Evolutionary conservation across 23 red algal genomes (phyloP).

Genomic region (Pyropia haitanensis): DNA sequence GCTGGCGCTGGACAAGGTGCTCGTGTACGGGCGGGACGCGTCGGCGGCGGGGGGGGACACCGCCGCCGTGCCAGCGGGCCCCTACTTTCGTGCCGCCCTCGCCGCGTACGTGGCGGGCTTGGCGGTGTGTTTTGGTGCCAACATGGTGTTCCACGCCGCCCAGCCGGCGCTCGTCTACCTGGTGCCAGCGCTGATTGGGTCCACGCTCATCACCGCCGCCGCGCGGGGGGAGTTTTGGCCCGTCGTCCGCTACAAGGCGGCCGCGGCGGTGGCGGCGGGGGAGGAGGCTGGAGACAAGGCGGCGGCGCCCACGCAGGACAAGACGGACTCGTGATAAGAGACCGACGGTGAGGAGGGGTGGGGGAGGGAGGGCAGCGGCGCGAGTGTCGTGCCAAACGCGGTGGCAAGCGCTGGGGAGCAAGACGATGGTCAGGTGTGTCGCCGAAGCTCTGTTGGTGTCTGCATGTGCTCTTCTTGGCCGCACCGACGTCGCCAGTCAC

Average conservation of each 20-base stretch:
- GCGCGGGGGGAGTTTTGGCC: conserved; percentile 16
- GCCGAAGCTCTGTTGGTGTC: too few relatives aligned
- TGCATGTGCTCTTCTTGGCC: too few relatives aligned
- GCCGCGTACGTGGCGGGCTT: conserved; percentile 27
- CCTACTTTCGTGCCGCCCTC: conserved; percentile 28
- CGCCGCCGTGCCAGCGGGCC: neutral
- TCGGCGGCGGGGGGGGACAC: neutral
- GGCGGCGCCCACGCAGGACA: too few relatives aligned
- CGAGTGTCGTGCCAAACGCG: too few relatives aligned
- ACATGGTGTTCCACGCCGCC: conserved; percentile 5
- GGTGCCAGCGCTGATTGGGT: conserved; percentile 21
- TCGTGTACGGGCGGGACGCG: conserved; percentile 8
- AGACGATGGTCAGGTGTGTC: too few relatives aligned
- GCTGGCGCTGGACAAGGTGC: conserved; percentile 10
- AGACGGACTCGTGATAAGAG: too few relatives aligned
- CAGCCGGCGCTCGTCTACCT: conserved; percentile 47
- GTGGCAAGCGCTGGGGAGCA: too few relatives aligned
- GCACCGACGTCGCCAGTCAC: too few relatives aligned
- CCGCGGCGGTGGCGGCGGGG: neutral
- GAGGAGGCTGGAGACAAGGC: neutral
- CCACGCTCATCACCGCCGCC: conserved; percentile 2
- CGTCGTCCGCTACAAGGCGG: conserved; percentile 4
- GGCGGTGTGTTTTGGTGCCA: conserved; percentile 19
- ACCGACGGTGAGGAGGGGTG: too few relatives aligned
- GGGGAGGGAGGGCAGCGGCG: too few relatives aligned